These are phyloP conservation scores for Dianthus caryophyllus DNA, from an alignment of 148 eudicot species.

Conservation along the genomic window DNA sequence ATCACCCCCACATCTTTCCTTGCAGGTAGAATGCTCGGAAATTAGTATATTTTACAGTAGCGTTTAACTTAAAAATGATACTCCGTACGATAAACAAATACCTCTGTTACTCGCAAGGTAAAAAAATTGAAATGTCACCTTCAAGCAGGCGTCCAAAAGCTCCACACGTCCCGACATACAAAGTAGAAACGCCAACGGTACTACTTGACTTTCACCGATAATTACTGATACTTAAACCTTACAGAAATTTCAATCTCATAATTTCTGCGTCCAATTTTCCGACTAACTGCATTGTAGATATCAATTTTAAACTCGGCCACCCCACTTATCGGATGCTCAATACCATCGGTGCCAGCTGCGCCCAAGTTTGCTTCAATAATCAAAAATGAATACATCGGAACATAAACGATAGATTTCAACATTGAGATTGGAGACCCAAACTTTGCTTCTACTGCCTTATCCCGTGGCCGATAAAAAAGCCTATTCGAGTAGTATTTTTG, in stretches of 20 bases:
- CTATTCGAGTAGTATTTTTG: background rate
- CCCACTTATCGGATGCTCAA: background rate
- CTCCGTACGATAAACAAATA: too few species aligned
- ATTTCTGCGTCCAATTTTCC: background rate
- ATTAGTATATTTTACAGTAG: too few species aligned
- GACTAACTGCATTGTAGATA: background rate
- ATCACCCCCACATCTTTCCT: too few species aligned
- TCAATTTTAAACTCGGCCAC: background rate
- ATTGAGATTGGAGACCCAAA: background rate
- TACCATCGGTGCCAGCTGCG: background rate
- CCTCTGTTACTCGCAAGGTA: too few species aligned
- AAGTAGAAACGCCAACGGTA: too few species aligned
- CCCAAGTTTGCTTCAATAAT: slow-evolving; percentile 11
- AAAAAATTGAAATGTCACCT: too few species aligned
- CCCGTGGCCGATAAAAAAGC: background rate
- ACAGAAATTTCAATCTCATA: slow-evolving; percentile 10
- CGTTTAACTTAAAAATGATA: too few species aligned
- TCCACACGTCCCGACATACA: too few species aligned
- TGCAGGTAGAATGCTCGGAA: too few species aligned
- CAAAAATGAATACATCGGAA: background rate
- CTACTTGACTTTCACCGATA: too few species aligned
- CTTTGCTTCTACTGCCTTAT: background rate
- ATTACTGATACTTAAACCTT: background rate
- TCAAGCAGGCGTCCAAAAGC: too few species aligned
- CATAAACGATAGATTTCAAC: background rate